phyloP scores from a whole-genome alignment of 495 filamentous ascomycete genomes.

The Penicillium roqueforti region DNA sequence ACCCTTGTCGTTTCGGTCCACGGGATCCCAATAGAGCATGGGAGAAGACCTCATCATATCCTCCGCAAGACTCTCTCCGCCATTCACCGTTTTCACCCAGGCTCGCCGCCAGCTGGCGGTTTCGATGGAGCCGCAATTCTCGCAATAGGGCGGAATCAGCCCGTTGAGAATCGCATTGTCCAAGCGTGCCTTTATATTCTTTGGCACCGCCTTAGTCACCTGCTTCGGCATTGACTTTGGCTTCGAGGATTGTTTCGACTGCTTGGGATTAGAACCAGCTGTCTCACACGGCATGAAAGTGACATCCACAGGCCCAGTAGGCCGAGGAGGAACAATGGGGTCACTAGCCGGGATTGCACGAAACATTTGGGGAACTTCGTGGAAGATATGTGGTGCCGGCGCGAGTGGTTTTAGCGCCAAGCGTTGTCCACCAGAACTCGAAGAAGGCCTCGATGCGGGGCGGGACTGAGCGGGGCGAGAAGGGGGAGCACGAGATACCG shows the following conservation, averaged over 20 bases:
- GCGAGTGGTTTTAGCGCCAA: conserved; percentile 38
- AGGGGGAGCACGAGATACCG: conserved; percentile 25
- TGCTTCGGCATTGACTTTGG: conserved; percentile 35
- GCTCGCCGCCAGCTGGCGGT: conserved; percentile 94
- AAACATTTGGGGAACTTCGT: conserved; percentile 30
- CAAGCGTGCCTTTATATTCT: conserved; percentile 47
- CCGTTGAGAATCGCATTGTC: conserved; percentile 65
- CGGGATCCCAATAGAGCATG: conserved; percentile 57
- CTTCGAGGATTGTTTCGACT: conserved; percentile 14
- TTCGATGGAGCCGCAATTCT: conserved; percentile 89
- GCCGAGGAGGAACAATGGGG: conserved; percentile 42
- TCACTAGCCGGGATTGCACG: conserved; percentile 55
- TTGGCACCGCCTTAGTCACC: conserved; percentile 32
- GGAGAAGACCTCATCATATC: conserved; percentile 63
- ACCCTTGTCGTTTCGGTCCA: conserved; percentile 56
- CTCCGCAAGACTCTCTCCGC: conserved; percentile 58
- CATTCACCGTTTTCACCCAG: conserved; percentile 63
- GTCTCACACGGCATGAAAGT: conserved; percentile 4
- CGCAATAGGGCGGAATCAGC: conserved; percentile 77
- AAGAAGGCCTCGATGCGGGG: conserved; percentile 32
- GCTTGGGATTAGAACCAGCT: not conserved
- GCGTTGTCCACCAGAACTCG: conserved; percentile 33
- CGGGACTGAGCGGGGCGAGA: not conserved
- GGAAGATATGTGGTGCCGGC: conserved; percentile 33
- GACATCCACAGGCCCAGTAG: conserved; percentile 23